phyloP scores from a whole-genome alignment of 441 rosid genomes.

The Geranium incanum region DNA sequence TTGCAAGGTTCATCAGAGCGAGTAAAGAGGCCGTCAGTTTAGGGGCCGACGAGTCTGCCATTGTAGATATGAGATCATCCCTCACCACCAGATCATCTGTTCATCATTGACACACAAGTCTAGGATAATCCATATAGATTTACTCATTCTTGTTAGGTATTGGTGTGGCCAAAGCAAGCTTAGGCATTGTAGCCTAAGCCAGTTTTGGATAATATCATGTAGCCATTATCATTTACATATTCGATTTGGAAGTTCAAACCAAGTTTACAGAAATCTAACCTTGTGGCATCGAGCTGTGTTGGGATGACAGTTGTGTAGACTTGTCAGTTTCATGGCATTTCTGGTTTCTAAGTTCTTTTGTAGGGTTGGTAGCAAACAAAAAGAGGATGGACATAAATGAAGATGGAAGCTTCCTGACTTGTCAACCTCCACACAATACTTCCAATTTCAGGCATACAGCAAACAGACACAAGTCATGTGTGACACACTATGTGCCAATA shows the following conservation, averaged over 20 bases:
- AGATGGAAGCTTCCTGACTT: not conserved
- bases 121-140: not conserved
- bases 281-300: not conserved
- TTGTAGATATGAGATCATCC: slow-evolving; percentile 1
- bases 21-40: not conserved
- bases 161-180: not conserved
- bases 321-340: not conserved
- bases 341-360: not conserved
- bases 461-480: too few species aligned
- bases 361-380: slow-evolving; percentile 2
- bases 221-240: not conserved
- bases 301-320: not conserved
- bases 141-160: not conserved
- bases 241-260: not conserved
- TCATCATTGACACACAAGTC: not conserved
- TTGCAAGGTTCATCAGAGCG: not conserved
- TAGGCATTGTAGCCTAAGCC: not conserved
- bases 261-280: not conserved
- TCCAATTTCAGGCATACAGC: too few species aligned
- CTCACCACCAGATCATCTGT: not conserved
- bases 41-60: slow-evolving; percentile 5
- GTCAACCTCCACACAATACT: too few species aligned
- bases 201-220: not conserved
- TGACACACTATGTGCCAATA: too few species aligned
- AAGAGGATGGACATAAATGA: not conserved